These are phyloP conservation scores for Psidium guajava DNA, from an alignment of 345 rosid species.

Conservation along the genomic window DNA sequence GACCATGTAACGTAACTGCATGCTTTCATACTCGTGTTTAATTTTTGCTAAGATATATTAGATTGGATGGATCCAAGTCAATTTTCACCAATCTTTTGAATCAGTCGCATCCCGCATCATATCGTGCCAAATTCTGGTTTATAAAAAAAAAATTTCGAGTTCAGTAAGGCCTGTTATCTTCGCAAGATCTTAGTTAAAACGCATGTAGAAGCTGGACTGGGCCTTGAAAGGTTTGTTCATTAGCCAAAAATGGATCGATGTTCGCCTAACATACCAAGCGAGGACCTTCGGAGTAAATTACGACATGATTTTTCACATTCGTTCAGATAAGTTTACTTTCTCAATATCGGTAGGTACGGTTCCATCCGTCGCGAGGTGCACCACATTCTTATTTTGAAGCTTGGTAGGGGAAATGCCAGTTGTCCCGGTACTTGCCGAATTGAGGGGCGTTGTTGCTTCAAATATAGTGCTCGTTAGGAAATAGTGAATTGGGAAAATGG, in stretches of 20 bases:
- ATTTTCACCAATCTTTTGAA: not conserved
- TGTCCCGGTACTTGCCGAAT: not conserved
- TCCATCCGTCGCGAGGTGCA: not conserved
- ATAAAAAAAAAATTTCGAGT: too few species aligned
- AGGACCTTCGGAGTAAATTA: too few species aligned
- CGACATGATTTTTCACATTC: not conserved
- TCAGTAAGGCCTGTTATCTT: not conserved
- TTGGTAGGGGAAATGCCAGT: not conserved
- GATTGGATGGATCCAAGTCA: not conserved
- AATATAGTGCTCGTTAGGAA: not conserved
- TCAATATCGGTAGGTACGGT: not conserved
- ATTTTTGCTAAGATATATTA: not conserved
- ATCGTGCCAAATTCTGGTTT: not conserved
- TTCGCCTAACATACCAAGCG: not conserved
- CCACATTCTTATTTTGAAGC: not conserved
- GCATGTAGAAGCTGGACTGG: not conserved
- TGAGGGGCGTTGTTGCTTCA: not conserved
- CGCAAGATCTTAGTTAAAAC: not conserved
- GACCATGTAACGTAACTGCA: not conserved
- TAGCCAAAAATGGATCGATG: not conserved
- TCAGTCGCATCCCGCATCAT: not conserved
- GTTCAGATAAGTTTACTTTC: not conserved
- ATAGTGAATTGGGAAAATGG: too few species aligned
- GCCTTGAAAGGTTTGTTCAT: not conserved
- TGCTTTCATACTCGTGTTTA: not conserved